Base-by-base conservation (phyloP, 2,329 filamentous ascomycete species). In the Paecilomyces dactylethromorphus region DNA sequence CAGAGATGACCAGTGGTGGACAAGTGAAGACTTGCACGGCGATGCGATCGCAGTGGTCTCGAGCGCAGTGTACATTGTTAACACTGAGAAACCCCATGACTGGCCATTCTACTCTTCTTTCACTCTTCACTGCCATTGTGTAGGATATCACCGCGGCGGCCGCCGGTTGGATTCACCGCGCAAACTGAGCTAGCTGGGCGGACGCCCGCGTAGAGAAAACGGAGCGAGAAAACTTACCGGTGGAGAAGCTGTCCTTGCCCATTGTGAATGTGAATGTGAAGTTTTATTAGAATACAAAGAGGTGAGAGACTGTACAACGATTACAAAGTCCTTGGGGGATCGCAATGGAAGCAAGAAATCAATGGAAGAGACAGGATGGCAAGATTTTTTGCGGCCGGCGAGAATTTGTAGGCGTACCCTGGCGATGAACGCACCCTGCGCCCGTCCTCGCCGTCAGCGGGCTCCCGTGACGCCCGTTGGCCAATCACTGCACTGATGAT, bases 211-310 rank as follows among this genome's bases (percentile, higher is more conserved):
- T 54, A 50, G 52, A 39, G 53, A 33, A 53, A 62, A 53, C 53
- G 53, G 45, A 39, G 53, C 55, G 31, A 49, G 31, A 49, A 45
- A 60, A 75, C 79, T 66, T 78, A 81, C 79, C 79, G 62, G 74
- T 69, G 69, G 73, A 69, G 71, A 73, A 76, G 71, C 65, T 67
- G 73, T 79, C 79, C 71, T 76, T 80, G 72, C 64, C 69, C 72
- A 74, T 72, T 72, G 65, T 74, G 69, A 69, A 64, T 56, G 58
- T 65, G 58, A 64, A 60, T 59, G 61, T 56, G 61, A 64, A 62
- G 58, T 60, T 71, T 67, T 69, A 70, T 57, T 62, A 18, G 69
- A 58, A 57, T 56, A 56, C 55, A 60, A 57, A 52, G 59, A 60
- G 62, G 58, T 53, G 31, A 45, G 54, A 58, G 55, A 61, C 59